Percentiles rank a stretch among this genome's conserved stretches.
These are phyloP conservation scores for Chalaropsis ovoidea DNA, from an alignment of 2,329 filamentous ascomycete species.

Conservation along the genomic window DNA sequence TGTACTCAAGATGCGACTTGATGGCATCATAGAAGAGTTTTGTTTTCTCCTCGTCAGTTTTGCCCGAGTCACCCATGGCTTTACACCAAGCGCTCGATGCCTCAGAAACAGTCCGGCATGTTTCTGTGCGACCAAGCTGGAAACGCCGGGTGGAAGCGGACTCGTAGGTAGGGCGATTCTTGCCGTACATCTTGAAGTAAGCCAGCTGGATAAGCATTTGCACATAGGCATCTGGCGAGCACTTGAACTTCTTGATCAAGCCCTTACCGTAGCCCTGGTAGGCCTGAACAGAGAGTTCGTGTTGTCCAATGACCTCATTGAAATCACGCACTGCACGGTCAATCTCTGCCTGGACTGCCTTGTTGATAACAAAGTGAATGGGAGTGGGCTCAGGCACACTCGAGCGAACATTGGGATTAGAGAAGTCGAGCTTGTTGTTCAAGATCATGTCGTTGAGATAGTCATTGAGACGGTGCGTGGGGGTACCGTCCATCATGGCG, in stretches of 20 bases:
- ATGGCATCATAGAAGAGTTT: slow-evolving; percentile 74
- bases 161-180: slow-evolving; percentile 95
- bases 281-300: slow-evolving; percentile 86
- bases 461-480: slow-evolving; percentile 93
- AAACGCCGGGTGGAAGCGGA: slow-evolving; percentile 90
- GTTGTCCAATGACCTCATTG: slow-evolving; percentile 65
- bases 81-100: slow-evolving; percentile 84
- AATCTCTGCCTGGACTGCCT: slow-evolving; percentile 66
- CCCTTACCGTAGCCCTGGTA: slow-evolving; percentile 98
- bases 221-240: slow-evolving; percentile 92
- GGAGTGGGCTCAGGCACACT: slow-evolving; percentile 70
- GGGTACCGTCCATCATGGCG: slow-evolving; percentile 99
- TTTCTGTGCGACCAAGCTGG: slow-evolving; percentile 93
- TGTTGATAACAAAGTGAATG: slow-evolving; percentile 67
- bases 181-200: slow-evolving; percentile 98
- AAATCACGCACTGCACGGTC: slow-evolving; percentile 71
- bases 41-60: slow-evolving; percentile 54
- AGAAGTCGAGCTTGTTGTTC: slow-evolving; percentile 87
- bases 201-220: slow-evolving; percentile 98
- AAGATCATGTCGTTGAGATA: slow-evolving; percentile 87
- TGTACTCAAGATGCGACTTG: slow-evolving; percentile 79
- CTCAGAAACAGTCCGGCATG: slow-evolving; percentile 83
- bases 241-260: slow-evolving; percentile 98
- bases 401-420: slow-evolving; percentile 65
- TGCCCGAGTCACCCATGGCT: slow-evolving; percentile 63